phyloP scores from a whole-genome alignment of 106 monocot species.

The Hemerocallis citrina region DNA sequence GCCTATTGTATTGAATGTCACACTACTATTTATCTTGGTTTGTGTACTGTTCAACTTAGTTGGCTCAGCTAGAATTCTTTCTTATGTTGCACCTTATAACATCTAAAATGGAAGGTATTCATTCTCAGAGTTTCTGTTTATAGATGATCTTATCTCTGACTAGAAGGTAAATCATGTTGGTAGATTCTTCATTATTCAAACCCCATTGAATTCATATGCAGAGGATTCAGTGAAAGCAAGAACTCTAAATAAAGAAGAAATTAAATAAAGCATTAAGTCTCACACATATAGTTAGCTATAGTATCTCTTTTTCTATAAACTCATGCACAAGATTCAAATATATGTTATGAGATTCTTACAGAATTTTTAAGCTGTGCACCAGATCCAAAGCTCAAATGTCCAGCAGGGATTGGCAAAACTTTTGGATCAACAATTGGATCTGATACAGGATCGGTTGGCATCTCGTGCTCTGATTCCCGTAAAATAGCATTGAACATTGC shows the following conservation, averaged over 20 bases:
- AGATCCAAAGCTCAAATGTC: constrained; percentile 95
- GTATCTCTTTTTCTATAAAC: background rate
- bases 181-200: background rate
- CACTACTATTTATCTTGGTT: background rate
- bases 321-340: background rate
- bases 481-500: constrained; percentile 99
- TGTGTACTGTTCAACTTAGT: too few species aligned
- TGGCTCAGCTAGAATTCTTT: background rate
- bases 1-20: background rate
- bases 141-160: too few species aligned
- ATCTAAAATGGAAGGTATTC: background rate
- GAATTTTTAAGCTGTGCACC: constrained; percentile 96
- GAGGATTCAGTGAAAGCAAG: background rate
- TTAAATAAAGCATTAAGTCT: too few species aligned
- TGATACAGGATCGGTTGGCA: constrained; percentile 94
- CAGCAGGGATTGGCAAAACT: constrained; percentile 87
- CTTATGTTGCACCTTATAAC: background rate
- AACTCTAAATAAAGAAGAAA: background rate
- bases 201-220: background rate
- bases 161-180: background rate
- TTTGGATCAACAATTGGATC: constrained; percentile 88
- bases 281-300: background rate
- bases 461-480: constrained; percentile 86
- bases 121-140: background rate
- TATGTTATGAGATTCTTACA: constrained; percentile 27